Percentiles rank a stretch among this genome's conserved stretches.
Conservation (phyloP, 345 rosid species). For the Trapa incisa region DNA sequence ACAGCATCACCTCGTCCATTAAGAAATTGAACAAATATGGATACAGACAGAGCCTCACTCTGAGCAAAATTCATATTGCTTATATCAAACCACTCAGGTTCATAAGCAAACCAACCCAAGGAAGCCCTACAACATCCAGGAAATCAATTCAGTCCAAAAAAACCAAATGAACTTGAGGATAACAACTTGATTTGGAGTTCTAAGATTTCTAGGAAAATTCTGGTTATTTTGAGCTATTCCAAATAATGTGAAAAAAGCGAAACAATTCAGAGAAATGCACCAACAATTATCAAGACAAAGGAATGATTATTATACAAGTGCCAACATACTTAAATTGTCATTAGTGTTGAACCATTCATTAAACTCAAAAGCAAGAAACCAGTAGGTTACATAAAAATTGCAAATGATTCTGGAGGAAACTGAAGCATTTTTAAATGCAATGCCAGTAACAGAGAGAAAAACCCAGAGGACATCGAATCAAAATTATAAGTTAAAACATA, state of each 20-base stretch:
- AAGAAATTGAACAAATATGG: slow-evolving; percentile 64
- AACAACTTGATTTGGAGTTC: neutral
- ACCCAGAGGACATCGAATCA: neutral
- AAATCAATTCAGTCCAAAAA: slow-evolving; percentile 4
- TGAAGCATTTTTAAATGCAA: neutral
- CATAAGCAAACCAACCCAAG: slow-evolving; percentile 96
- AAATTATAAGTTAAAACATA: neutral
- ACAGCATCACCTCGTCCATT: slow-evolving; percentile 49
- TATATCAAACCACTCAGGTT: slow-evolving; percentile 80
- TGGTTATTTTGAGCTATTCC: neutral
- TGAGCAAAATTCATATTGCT: slow-evolving; percentile 53
- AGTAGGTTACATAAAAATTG: neutral
- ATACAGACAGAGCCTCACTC: slow-evolving; percentile 80
- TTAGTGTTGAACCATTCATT: neutral
- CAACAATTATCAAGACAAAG: neutral
- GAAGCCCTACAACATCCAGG: slow-evolving; percentile 52
- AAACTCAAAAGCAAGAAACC: neutral
- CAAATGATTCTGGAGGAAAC: neutral
- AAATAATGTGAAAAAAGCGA: neutral
- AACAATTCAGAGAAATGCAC: neutral
- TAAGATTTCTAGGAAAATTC: neutral
- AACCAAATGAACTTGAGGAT: neutral
- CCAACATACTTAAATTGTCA: neutral
- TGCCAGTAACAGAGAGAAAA: neutral
- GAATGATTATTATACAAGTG: neutral